Evolutionary conservation across 1,139 yeast species (phyloP), one percentile per base, ranked within the genome.

Genomic region (Geotrichum europaeum): DNA sequence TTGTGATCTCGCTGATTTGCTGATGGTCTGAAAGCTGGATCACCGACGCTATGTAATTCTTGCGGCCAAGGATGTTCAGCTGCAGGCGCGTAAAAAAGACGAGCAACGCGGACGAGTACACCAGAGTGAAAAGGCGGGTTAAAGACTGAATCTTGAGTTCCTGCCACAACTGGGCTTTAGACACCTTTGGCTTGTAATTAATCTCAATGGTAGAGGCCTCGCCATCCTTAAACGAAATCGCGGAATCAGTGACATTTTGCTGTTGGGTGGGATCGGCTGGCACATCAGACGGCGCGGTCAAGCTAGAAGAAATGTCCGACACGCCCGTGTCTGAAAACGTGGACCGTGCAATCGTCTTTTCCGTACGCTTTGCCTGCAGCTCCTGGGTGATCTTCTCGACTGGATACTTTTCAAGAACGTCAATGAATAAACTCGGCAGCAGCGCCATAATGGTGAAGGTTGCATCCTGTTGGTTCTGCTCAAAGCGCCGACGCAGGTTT

Each of bases 401-500:
- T 9, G 89, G 87, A 64, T 87, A 78, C 60, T 79, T 78, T 34
- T 81, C 84, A 63, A 85, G 74, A 9, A 89, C 81, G 30, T 89
- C 90, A 25, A 81, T 79, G 4, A 86, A 80, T 61, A 92, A 78
- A 18, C 89, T 89, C 0, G 97, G 96, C 60, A 90, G 77, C 66
- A 94, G 79, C 10, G 96, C 94, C 71, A 89, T 79, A 62, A 92
- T 84, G 0, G 98, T 92, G 74, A 85, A 85, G 60, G 89, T 81
- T 57, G 97, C 89, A 75, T 94, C 98, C 68, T 86, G 87, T 70
- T 92, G 98, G 24, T 97, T 94, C 76, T 91, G 97, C 59, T 87
- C 84, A 70, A 91, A 94, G 64, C 96, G 76, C 20, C 78, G 69
- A 56, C 77, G 75, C 53, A 77, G 69, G 62, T 66, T 69, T 69